These are phyloP conservation scores for Fraxinus floribunda DNA, from an alignment of 305 asterid genomes.

Conservation along the genomic window DNA sequence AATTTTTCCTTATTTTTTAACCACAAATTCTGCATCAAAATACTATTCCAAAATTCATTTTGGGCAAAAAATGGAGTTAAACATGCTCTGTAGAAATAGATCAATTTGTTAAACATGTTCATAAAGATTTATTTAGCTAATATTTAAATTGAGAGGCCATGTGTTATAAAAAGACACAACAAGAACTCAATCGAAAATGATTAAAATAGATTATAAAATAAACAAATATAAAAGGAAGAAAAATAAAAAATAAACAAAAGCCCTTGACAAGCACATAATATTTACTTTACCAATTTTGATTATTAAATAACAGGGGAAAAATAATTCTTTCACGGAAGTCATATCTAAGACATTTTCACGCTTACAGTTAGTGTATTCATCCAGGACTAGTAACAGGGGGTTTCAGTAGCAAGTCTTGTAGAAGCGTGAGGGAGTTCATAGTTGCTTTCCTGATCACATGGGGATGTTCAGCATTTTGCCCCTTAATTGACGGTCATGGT, in stretches of 20 bases:
- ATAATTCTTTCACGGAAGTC: not conserved
- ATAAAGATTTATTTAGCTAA: not conserved
- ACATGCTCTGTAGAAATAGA: not conserved
- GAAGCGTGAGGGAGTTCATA: not conserved
- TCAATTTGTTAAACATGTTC: not conserved
- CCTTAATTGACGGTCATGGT: not conserved
- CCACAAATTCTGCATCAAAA: too few relatives aligned
- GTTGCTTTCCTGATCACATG: not conserved
- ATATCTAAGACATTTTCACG: not conserved
- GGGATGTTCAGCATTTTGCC: not conserved
- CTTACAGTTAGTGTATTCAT: not conserved
- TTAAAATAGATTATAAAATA: not conserved
- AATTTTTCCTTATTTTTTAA: too few relatives aligned
- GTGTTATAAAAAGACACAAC: not conserved
- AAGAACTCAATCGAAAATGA: not conserved
- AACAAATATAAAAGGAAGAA: not conserved
- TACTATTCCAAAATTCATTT: too few relatives aligned
- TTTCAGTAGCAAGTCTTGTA: not conserved
- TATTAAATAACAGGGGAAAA: not conserved
- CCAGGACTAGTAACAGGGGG: not conserved
- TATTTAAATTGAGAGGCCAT: not conserved
- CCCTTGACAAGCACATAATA: not conserved
- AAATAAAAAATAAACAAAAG: not conserved
- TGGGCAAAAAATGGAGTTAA: too few relatives aligned
- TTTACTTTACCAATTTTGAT: not conserved